Conservation (phyloP, 2,329 filamentous ascomycete species). For the Nemania diffusa region DNA sequence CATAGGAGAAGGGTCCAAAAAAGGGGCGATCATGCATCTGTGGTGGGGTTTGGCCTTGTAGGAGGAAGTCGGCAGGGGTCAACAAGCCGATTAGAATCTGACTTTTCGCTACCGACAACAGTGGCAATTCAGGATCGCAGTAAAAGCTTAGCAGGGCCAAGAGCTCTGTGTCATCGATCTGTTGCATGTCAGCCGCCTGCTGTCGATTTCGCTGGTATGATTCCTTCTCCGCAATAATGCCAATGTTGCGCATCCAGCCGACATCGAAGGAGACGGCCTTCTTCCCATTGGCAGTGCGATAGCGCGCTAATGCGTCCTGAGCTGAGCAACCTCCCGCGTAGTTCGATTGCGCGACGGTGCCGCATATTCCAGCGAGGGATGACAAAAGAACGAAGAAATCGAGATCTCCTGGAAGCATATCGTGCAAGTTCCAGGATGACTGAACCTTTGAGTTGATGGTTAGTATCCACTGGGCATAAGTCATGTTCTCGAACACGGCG, state of each 20-base stretch:
- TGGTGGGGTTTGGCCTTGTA: constrained; percentile 20
- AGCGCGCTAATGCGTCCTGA: constrained; percentile 44
- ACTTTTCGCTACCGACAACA: constrained; percentile 12
- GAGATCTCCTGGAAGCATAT: constrained; percentile 38
- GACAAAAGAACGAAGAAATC: constrained; percentile 48
- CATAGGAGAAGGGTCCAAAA: constrained; percentile 31
- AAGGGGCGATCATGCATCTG: constrained; percentile 30
- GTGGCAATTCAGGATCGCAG: constrained; percentile 36
- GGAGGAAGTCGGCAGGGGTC: constrained; percentile 34
- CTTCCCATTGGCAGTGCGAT: constrained; percentile 37
- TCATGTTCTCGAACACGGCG: constrained; percentile 45
- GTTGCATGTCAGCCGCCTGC: constrained; percentile 33
- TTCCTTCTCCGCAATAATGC: constrained; percentile 42
- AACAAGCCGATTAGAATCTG: constrained; percentile 36
- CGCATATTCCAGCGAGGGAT: constrained; percentile 42
- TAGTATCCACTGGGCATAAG: constrained; percentile 40
- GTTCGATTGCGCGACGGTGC: constrained; percentile 42
- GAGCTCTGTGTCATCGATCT: constrained; percentile 41
- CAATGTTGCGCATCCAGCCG: constrained; percentile 45
- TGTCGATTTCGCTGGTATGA: constrained; percentile 30
- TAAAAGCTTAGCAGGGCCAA: constrained; percentile 39
- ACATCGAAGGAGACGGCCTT: constrained; percentile 43
- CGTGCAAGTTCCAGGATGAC: constrained; percentile 41
- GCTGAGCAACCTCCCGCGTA: constrained; percentile 44
- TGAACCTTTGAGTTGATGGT: constrained; percentile 43